These are phyloP conservation scores for Danielozyma ontarioensis DNA, from an alignment of 805 yeast genomes.

Conservation along the genomic window DNA sequence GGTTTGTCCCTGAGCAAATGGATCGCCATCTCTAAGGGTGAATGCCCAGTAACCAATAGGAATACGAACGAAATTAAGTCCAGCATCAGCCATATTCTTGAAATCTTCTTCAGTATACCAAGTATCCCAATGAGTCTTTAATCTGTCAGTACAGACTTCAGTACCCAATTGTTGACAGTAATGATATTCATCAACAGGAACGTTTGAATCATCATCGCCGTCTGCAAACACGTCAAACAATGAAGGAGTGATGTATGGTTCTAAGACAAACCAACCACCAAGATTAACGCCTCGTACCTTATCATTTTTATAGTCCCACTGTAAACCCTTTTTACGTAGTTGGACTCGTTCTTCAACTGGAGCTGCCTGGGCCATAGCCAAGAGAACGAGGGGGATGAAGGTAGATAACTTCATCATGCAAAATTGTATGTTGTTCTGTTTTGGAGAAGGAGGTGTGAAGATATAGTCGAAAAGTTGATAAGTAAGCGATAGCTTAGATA, in stretches of 20 bases:
- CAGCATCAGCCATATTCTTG: slow-evolving; percentile 42
- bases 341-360: no score
- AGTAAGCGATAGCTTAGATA: no score
- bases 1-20: slow-evolving; percentile 64
- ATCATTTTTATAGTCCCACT: slow-evolving; percentile 31
- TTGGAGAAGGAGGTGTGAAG: no score
- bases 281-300: slow-evolving; percentile 46
- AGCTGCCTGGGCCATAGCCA: background rate
- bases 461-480: no score
- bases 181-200: slow-evolving; percentile 60
- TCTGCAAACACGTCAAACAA: slow-evolving; percentile 41
- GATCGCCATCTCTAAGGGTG: slow-evolving; percentile 44
- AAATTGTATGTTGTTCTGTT: no score
- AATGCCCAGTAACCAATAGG: slow-evolving; percentile 86
- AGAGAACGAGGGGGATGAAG: no score
- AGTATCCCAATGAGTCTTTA: slow-evolving; percentile 51
- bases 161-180: slow-evolving; percentile 46
- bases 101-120: slow-evolving; percentile 61
- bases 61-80: slow-evolving; percentile 66
- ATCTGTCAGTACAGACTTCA: slow-evolving; percentile 35
- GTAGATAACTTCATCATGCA: no score
- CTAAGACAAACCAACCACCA: slow-evolving; percentile 72
- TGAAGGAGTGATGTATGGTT: slow-evolving; percentile 68
- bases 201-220: slow-evolving; percentile 17
- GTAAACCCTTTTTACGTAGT: slow-evolving; percentile 10